Percentiles rank a stretch among this genome's conserved stretches.
phyloP scores from a whole-genome alignment of 176 grass and related monocot genomes.

The bread wheat (Triticum aestivum) region IWGSC_CS_RefSeq_v2.1 NC_057799.1:338165000-338165499 shows the following conservation, averaged over 20 bases:
- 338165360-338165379: background rate
- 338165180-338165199: background rate
- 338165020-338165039: background rate
- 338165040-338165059: background rate
- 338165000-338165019: too few species aligned
- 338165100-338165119: background rate
- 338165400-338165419: background rate
- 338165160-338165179: background rate
- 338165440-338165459: background rate
- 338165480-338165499: background rate
- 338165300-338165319: background rate
- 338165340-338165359: background rate
- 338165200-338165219: background rate
- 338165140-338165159: background rate
- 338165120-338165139: constrained; percentile 5
- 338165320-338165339: background rate
- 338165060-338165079: background rate
- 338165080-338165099: constrained; percentile 6
- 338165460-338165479: background rate
- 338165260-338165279: background rate
- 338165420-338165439: background rate
- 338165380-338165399: background rate
- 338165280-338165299: background rate
- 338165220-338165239: background rate
- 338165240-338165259: background rate